phyloP scores from a whole-genome alignment of 2,329 filamentous ascomycete species.

The Neofusicoccum parvum region DNA sequence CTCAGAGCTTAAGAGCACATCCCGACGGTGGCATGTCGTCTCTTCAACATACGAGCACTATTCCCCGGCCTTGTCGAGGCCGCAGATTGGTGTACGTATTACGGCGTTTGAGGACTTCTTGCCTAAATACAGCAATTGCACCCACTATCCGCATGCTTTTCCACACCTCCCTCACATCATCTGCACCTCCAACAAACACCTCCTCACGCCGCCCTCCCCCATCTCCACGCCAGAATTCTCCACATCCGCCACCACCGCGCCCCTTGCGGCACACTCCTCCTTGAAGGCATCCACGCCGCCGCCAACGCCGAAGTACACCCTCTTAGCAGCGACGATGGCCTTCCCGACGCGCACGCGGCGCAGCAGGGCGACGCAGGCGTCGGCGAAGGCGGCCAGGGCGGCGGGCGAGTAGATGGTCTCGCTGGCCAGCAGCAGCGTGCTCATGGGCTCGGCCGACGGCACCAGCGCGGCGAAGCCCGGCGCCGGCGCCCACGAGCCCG shows the following conservation, averaged over 20 bases:
- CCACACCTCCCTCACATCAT: conserved; percentile 21
- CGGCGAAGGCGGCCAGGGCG: conserved; percentile 68
- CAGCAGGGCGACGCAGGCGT: conserved; percentile 65
- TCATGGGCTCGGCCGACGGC: conserved; percentile 39
- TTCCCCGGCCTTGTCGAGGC: too few species aligned
- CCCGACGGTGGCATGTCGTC: too few species aligned
- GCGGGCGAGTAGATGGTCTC: conserved; percentile 84
- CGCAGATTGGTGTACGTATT: too few species aligned
- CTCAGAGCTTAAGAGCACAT: too few species aligned
- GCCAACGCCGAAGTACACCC: conserved; percentile 81
- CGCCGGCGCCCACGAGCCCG: conserved; percentile 69
- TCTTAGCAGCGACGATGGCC: conserved; percentile 74
- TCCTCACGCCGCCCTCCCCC: conserved; percentile 43
- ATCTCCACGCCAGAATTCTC: conserved; percentile 50
- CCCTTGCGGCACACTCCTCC: conserved; percentile 43
- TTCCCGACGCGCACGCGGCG: conserved; percentile 55
- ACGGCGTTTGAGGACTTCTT: too few species aligned
- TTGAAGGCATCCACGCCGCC: conserved; percentile 77
- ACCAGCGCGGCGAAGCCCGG: conserved; percentile 63
- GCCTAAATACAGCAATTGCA: too few species aligned
- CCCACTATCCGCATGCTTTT: too few species aligned
- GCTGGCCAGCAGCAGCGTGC: conserved; percentile 62
- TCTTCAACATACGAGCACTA: too few species aligned
- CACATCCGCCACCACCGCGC: conserved; percentile 51
- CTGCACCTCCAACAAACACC: conserved; percentile 38